phyloP scores from a whole-genome alignment of 2,329 filamentous ascomycete species.

The Xylariaceae sp. region DNA sequence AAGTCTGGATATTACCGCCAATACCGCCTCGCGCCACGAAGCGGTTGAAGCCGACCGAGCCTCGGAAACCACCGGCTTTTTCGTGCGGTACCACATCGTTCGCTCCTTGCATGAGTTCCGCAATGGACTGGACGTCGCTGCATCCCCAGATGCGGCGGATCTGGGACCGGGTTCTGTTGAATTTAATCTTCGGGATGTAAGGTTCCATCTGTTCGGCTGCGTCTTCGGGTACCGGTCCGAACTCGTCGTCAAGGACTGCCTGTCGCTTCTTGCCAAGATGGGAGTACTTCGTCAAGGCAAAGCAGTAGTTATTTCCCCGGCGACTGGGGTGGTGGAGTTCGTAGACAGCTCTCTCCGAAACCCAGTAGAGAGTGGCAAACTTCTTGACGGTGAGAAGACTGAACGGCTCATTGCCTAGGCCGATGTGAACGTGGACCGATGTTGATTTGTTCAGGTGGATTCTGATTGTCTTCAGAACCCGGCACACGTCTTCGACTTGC shows the following conservation, averaged over 20 bases:
- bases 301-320: conserved; percentile 10
- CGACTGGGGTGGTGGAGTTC: conserved; percentile 28
- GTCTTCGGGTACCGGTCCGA: neutral
- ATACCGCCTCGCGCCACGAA: conserved; percentile 20
- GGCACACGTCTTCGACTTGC: conserved; percentile 23
- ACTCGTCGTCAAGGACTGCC: neutral
- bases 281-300: conserved; percentile 10
- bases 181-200: conserved; percentile 13
- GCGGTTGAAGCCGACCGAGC: conserved; percentile 21
- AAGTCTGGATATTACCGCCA: conserved; percentile 27
- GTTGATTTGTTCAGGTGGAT: conserved; percentile 26
- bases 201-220: conserved; percentile 1
- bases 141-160: conserved; percentile 23
- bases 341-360: conserved; percentile 22
- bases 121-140: conserved; percentile 16
- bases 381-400: conserved; percentile 28
- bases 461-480: conserved; percentile 19
- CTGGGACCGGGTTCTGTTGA: neutral
- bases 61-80: neutral
- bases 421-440: conserved; percentile 28
- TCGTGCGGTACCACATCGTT: too few species aligned
- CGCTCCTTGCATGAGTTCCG: conserved; percentile 14
- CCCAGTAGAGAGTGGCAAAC: conserved; percentile 22
- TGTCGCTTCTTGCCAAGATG: conserved; percentile 1
- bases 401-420: conserved; percentile 27